Evolutionary conservation across 345 rosid species (phyloP).

Genomic region (Erucastrum elatum): DNA sequence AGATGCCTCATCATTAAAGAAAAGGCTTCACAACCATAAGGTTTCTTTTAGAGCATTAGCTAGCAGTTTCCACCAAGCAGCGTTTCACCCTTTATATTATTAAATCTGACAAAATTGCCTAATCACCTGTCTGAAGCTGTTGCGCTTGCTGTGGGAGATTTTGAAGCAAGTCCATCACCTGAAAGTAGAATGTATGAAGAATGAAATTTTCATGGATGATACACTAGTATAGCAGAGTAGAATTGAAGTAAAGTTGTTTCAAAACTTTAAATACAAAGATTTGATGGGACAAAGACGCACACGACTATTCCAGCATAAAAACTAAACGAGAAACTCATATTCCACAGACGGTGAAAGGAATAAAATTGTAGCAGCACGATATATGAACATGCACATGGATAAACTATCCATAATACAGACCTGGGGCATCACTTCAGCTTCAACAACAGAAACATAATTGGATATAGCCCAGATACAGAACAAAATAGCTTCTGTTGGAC

Average conservation of each 20-base stretch:
- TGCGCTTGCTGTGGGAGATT: constrained; percentile 90
- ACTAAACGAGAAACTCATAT: constrained; percentile 9
- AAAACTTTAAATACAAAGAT: not conserved
- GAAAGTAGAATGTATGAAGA: constrained; percentile 29
- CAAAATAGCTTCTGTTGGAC: constrained; percentile 94
- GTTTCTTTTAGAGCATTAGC: constrained; percentile 5
- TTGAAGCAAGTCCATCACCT: constrained; percentile 87
- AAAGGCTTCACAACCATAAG: constrained; percentile 18
- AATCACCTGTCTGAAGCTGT: constrained; percentile 85
- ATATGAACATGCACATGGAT: constrained; percentile 7
- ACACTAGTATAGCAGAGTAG: constrained; percentile 10
- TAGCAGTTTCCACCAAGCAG: constrained; percentile 24
- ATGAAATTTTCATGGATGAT: constrained; percentile 5
- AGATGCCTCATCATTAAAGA: constrained; percentile 20
- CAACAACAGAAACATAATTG: constrained; percentile 71
- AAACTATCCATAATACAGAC: constrained; percentile 42
- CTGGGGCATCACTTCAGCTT: constrained; percentile 94
- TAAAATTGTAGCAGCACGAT: not conserved
- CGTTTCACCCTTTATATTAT: constrained; percentile 12
- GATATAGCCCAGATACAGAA: constrained; percentile 94
- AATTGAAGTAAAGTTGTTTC: constrained; percentile 18
- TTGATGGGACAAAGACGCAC: not conserved
- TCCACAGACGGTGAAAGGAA: not conserved
- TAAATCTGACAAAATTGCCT: constrained; percentile 15
- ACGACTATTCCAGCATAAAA: constrained; percentile 6